Base-by-base conservation (phyloP, 2,329 filamentous ascomycete species). In the Hypoxylon sp. region DNA sequence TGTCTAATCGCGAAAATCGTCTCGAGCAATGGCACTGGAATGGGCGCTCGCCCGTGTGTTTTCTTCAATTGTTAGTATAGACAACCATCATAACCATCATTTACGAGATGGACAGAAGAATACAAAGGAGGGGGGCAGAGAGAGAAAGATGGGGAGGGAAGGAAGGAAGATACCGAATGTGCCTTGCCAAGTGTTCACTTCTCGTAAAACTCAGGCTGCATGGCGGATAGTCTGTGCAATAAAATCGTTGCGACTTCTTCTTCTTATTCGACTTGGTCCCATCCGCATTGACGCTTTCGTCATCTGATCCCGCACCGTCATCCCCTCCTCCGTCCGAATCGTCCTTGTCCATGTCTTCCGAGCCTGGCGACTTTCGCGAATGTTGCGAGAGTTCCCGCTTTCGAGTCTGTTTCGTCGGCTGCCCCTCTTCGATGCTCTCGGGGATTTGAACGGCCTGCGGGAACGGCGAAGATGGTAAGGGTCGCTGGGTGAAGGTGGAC, bases 1-100 rank as follows among this genome's bases (percentile, higher is more conserved):
- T 99, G 74, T 99, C 94, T 41, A 98, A 83, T 45, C 94, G 86
- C 8, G 95, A 98, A 73, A 99, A 99, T 52, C 92, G 86, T 47
- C 95, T 86, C 2, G 89, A 91, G 75, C 95, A 99, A 74, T 98
- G 95, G 67, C 95, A 99, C 75, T 96, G 90, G 69, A 98, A 99
- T 0, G 95, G 95, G 23, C 95, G 88, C 78, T 99, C 95, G 49
- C 95, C 95, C 0, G 95, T 99, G 71, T 99, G 95, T 84, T 98
- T 98, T 69, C 92, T 95, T 48, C 13, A 43, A 46, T 65, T 48
- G 64, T 73, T 63, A 72, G 67, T 59, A 56, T 60, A 46, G 50
- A 41, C 31, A 54, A 37, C 31, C 60, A 53, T 40, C 45, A 10
- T 21, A 20, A 11, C 24, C n/a, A n/a, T n/a, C n/a, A n/a, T n/a